Evolutionary conservation across 2,329 filamentous ascomycete genomes (phyloP), one percentile per base, ranked within the genome.

Genomic region (Neofusicoccum kwambonambiense): DNA sequence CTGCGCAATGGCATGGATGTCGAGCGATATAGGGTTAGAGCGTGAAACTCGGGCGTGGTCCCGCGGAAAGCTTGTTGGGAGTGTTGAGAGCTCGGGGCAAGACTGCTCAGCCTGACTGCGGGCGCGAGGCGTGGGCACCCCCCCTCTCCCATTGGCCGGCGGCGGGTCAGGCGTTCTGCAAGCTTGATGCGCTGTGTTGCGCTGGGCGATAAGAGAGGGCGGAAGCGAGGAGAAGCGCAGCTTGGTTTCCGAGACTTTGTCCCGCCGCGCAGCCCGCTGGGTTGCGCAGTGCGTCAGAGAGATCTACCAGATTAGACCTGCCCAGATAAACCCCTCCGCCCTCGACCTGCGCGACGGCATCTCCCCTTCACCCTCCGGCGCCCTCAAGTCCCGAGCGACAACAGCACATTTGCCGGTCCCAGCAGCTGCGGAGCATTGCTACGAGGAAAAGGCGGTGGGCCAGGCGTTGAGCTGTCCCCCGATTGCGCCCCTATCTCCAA

Each of bases 171-270:
- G 56, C 41, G 31, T 22, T 60, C 56, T 60, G 56, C 56, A 60
- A 47, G 56, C 27, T 60, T 60, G 56, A 60, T 60, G 47, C 56
- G 56, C n/a, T 27, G 56, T 60, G 42, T 31, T 47, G 56, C 27
- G 54, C 42, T 47, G 56, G 42, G 56, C 42, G 56, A 60, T 60
- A 60, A 60, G 56, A 47, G 56, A 45, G n/a, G 9, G 42, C 31
- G 56, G 54, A 60, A 60, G 56, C 56, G 56, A 60, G 56, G 42
- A 60, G 56, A 60, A 17, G 31, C 37, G 37, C 54, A 19, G 17
- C 51, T 13, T 44, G 54, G 13, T 44, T 37, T 17, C 13, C 50
- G 17, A 19, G 49, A 9, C 49, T 17, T 52, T 52, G 27, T 52
- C 47, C 47, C 27, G 42, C 42, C n/a, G n/a, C 42, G 42, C 50